These are phyloP conservation scores for Aspergillus diversus DNA, from an alignment of 495 filamentous ascomycete genomes.

Conservation along the genomic window DNA sequence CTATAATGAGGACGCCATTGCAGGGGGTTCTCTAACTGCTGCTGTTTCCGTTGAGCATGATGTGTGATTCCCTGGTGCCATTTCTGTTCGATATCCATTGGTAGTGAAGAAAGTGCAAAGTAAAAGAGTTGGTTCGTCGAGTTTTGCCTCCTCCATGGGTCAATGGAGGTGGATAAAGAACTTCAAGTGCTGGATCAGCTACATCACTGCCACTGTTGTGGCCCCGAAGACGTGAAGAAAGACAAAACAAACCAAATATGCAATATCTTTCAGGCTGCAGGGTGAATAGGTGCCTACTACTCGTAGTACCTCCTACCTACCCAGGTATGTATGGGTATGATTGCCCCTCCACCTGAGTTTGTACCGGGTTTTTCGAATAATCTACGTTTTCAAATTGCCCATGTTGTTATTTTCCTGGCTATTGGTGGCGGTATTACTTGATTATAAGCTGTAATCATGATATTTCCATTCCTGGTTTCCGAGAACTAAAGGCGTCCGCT, in stretches of 20 bases:
- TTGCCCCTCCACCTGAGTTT: not conserved
- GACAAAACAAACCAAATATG: not conserved
- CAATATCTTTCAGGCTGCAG: no score
- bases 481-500: no score
- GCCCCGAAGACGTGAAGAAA: not conserved
- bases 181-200: not conserved
- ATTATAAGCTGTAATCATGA: not conserved
- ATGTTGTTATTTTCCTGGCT: not conserved
- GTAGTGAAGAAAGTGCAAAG: conserved; percentile 2
- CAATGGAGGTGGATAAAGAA: no score
- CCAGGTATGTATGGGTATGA: no score
- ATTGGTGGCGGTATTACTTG: not conserved
- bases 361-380: not conserved
- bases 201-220: not conserved
- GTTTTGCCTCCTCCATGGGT: not conserved
- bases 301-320: no score
- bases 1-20: conserved; percentile 21
- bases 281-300: no score
- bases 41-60: not conserved
- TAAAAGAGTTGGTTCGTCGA: not conserved
- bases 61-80: not conserved
- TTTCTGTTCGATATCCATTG: conserved; percentile 6
- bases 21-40: conserved; percentile 2
- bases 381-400: not conserved
- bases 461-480: no score